Conservation (phyloP, 805 yeast genomes). For the Osmozyma mogii region DNA sequence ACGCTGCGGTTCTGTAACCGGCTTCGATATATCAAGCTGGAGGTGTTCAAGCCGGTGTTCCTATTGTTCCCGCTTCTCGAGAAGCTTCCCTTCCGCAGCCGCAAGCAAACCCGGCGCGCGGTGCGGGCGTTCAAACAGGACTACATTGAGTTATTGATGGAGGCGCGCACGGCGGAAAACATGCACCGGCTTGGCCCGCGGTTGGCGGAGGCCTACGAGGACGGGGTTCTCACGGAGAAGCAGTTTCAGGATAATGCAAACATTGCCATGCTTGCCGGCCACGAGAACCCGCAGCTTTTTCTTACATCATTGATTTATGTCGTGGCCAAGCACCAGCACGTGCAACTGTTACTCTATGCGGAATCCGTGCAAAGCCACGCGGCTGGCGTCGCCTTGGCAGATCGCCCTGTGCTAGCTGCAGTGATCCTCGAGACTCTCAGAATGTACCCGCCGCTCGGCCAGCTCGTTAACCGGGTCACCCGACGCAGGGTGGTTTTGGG, state of each 20-base stretch:
- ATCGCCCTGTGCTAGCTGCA: no score
- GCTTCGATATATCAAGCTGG: constrained; percentile 38
- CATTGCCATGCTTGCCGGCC: constrained; percentile 53
- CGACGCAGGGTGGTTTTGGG: constrained; percentile 33
- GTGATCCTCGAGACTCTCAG: constrained; percentile 42
- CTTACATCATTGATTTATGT: constrained; percentile 40
- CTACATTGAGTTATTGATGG: constrained; percentile 11
- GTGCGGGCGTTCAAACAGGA: constrained; percentile 13
- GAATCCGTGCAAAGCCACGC: no score
- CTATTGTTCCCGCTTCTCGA: constrained; percentile 52
- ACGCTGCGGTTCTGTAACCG: constrained; percentile 28
- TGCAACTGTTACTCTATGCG: constrained; percentile 16
- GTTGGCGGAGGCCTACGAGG: constrained; percentile 31
- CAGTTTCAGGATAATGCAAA: constrained; percentile 49
- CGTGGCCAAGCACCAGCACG: constrained; percentile 32
- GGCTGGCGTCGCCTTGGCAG: no score
- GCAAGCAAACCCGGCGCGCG: constrained; percentile 35
- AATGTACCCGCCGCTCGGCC: constrained; percentile 49
- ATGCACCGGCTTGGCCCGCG: constrained; percentile 11
- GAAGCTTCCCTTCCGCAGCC: constrained; percentile 38
- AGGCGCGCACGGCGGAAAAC: constrained; percentile 32
- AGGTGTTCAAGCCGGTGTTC: constrained; percentile 47
- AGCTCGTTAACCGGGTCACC: constrained; percentile 45
- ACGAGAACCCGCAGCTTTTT: constrained; percentile 52
- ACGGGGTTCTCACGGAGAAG: constrained; percentile 30